These are phyloP conservation scores for Tetracladium setigerum DNA, from an alignment of 495 filamentous ascomycete species.

Conservation along the genomic window DNA sequence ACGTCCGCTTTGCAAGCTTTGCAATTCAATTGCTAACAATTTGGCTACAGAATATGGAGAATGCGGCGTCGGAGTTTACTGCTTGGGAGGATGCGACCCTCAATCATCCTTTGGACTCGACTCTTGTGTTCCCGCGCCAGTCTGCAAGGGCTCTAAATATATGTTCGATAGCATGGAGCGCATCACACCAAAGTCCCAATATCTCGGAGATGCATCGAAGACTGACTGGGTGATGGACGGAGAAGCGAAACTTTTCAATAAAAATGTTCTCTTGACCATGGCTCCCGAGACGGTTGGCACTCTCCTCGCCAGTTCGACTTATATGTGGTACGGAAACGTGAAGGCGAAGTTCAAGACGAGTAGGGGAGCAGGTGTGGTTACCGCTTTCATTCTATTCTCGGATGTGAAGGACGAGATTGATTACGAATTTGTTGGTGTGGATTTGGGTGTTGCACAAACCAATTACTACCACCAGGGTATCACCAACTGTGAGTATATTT, in stretches of 20 bases:
- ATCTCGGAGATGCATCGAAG: slow-evolving; percentile 71
- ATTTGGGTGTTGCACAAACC: slow-evolving; percentile 71
- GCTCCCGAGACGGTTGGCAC: slow-evolving; percentile 71
- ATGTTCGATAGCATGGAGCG: slow-evolving; percentile 61
- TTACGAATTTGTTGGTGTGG: slow-evolving; percentile 85
- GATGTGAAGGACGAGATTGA: slow-evolving; percentile 98
- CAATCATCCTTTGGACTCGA: slow-evolving; percentile 71
- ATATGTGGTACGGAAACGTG: slow-evolving; percentile 97
- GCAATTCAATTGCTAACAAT: slow-evolving; percentile 12
- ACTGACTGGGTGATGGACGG: slow-evolving; percentile 88
- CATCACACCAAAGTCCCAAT: slow-evolving; percentile 61
- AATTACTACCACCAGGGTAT: slow-evolving; percentile 98
- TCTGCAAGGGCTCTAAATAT: slow-evolving; percentile 69
- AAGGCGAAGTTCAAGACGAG: slow-evolving; percentile 80
- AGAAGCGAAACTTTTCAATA: slow-evolving; percentile 51
- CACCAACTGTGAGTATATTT: slow-evolving; percentile 67
- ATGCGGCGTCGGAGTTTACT: slow-evolving; percentile 91
- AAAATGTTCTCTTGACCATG: slow-evolving; percentile 79
- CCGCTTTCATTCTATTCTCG: slow-evolving; percentile 88
- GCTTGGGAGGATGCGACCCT: slow-evolving; percentile 91
- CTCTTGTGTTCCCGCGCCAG: slow-evolving; percentile 78
- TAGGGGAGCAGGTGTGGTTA: slow-evolving; percentile 79
- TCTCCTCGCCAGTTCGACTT: slow-evolving; percentile 78
- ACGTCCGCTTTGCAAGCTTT: slow-evolving; percentile 32
- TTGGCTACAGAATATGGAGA: slow-evolving; percentile 71